Base-by-base conservation (phyloP, 1,139 yeast species). In the Magnusiomyces sp. region DNA sequence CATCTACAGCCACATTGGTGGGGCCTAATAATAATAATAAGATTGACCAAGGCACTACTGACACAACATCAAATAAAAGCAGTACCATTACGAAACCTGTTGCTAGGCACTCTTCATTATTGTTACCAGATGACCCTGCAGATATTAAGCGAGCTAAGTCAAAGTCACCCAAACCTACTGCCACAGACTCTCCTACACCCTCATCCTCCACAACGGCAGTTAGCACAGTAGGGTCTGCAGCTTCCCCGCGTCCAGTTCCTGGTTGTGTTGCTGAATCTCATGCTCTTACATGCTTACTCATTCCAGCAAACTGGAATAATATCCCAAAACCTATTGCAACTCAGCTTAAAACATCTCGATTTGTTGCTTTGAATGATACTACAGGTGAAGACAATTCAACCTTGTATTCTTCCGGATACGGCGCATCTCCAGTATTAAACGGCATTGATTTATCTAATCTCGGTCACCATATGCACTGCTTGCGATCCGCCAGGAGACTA, bases 401-500 rank as follows among this genome's bases (percentile, higher is more conserved):
- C 29, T 23, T 23, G 29, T 23, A 23, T 23, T 23, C 29, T 23
- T 23, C 29, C 7, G 29, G 29, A 5, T 23, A 23, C 7, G 29
- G 29, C 7, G 29, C 29, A 23, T 23, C 29, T 7, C 29, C 29
- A 23, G 29, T 7, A 7, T 23, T 23, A 23, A 23, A 23, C 29
- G 29, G 29, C 29, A 23, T 23, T 23, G 29, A 23, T 7, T 4
- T 23, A 23, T 23, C 37, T 14, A 13, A 10, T 13, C 20, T 23
- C 10, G 47, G 45, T 16, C 37, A 19, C 20, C 97, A 90, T 65
- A 87, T 80, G 59, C 97, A 90, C 66, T 80, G 80, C 62, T 72
- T 90, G 56, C 76, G 80, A 54, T 79, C 83, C 43, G 82, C 90
- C 10, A 81, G 83, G 61, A 76, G 97, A 57, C 97, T 89, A 65